Evolutionary conservation across 2,329 filamentous ascomycete genomes (phyloP), one percentile per base, ranked within the genome.

Genomic region (Plectosphaerella sp.): DNA sequence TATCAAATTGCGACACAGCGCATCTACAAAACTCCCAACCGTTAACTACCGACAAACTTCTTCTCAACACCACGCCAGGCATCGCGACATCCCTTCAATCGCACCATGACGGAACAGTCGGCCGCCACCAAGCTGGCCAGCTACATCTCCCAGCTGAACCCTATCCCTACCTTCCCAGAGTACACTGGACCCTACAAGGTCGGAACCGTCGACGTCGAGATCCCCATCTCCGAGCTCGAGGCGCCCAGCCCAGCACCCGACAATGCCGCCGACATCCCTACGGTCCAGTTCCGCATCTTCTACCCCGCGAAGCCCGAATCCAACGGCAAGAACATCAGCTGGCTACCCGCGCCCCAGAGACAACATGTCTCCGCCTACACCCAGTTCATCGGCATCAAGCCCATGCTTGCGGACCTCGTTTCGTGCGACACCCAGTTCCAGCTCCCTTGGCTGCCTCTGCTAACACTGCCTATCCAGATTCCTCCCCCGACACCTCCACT

Each of bases 141-240:
- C 10, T 74, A 78, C 54, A 62, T 82, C n/a, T 75, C 78, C 14
- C 73, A 73, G 45, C 69, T 89, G 59, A 89, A 79, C 61, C 87
- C 87, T 1, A 73, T 91, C 5, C 89, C 89, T 1, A 68, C 77
- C 1, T 91, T 95, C 53, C 87, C 89, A 4, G 73, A 83, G 4
- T 93, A 91, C 64, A 85, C 86, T 1, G 91, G 89, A 1, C 87
- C 88, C 0, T 86, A 90, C 73, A 83, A 84, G 61, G 89, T 94
- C 53, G 90, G 89, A 57, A 89, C 87, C 3, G 75, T 90, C 58
- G 90, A 95, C 62, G 77, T 93, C 58, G 91, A 96, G 71, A 82
- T 95, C 15, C 88, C 90, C 43, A 76, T 87, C 10, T 74, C 78
- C 25, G 77, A 83, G 47, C 71, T 86, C 6, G 65, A 76, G 2